Evolutionary conservation across 805 yeast species (phyloP), one percentile per base, ranked within the genome.

Genomic region (Myxozyma kluyveri): DNA sequence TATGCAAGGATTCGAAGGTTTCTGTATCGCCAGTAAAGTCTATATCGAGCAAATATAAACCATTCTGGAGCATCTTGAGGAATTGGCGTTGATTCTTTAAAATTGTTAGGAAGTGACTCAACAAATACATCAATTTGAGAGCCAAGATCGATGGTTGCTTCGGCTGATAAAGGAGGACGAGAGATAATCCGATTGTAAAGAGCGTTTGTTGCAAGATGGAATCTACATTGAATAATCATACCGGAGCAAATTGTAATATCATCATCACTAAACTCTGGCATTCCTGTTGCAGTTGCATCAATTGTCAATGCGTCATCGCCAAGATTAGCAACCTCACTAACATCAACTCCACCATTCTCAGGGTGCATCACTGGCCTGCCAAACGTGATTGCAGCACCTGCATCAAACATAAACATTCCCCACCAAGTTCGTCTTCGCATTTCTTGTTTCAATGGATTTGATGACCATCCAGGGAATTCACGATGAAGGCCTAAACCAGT

Each of bases 391-490:
- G 84, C 78, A 17, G 84, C 78, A 47, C 84, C 82, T 17, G 81
- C 77, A 65, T 82, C 87, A 60, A 80, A 80, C 46, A 78, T 75
- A 57, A 78, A 81, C 7, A 84, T 59, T 1, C 84, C 83, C 84
- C 86, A 83, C 86, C 86, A 83, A 29, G 81, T 65, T 49, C 86
- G 67, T 61, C 85, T 71, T 57, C 86, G 73, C 64, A 77, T 72
- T 59, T 81, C 86, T 46, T 74, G 65, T 60, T 76, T 75, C 23
- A 76, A 49, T 17, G 76, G 72, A 36, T 69, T 70, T n/a, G 53
- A 44, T 45, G 69, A 65, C 72, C 69, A 70, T 23, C 69, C 70
- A 2, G 75, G 65, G 54, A 78, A 75, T 55, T 81, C 85, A 47
- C 76, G 77, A 61, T 81, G 78, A 23, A 83, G 67, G 3, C 88